phyloP scores from a whole-genome alignment of 202 grass and related monocot genomes.

The Elaeis oleifera region DNA sequence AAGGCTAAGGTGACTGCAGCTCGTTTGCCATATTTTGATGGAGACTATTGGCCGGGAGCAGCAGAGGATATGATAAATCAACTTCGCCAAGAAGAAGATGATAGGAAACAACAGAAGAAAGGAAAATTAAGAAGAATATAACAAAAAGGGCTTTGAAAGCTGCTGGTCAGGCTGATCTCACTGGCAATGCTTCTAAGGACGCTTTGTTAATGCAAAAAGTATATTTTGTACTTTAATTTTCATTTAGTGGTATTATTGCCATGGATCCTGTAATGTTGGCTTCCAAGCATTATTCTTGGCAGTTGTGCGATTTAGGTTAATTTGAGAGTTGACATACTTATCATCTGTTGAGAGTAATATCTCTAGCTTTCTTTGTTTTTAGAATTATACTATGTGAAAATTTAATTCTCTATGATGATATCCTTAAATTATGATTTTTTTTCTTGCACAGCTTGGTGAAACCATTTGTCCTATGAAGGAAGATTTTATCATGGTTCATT shows the following conservation, averaged over 20 bases:
- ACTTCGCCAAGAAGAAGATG: slow-evolving; percentile 91
- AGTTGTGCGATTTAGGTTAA: no score
- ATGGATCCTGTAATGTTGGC: no score
- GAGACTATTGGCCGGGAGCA: slow-evolving; percentile 98
- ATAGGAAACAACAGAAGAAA: slow-evolving; percentile 79
- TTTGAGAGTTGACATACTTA: no score
- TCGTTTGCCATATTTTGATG: slow-evolving; percentile 93
- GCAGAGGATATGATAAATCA: slow-evolving; percentile 99
- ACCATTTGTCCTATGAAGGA: slow-evolving; percentile 97
- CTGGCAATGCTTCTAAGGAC: slow-evolving; percentile 86
- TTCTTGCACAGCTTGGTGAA: slow-evolving; percentile 68
- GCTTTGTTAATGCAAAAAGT: slow-evolving; percentile 97
- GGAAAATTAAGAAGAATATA: slow-evolving; percentile 76
- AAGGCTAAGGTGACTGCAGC: slow-evolving; percentile 94
- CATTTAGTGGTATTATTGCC: slow-evolving; percentile 8
- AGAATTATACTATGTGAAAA: not conserved
- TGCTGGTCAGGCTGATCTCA: slow-evolving; percentile 84
- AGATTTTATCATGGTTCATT: slow-evolving; percentile 99
- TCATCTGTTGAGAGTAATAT: no score
- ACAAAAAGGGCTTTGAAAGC: slow-evolving; percentile 94
- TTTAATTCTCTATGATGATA: not conserved
- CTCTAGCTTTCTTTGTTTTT: no score
- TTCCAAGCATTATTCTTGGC: no score
- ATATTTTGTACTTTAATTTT: slow-evolving; percentile 13
- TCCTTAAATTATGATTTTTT: slow-evolving; percentile 3